Evolutionary conservation across 768 basidiomycete species (phyloP), one percentile per base, ranked within the genome.

Genomic region (Tremella fuciformis): DNA sequence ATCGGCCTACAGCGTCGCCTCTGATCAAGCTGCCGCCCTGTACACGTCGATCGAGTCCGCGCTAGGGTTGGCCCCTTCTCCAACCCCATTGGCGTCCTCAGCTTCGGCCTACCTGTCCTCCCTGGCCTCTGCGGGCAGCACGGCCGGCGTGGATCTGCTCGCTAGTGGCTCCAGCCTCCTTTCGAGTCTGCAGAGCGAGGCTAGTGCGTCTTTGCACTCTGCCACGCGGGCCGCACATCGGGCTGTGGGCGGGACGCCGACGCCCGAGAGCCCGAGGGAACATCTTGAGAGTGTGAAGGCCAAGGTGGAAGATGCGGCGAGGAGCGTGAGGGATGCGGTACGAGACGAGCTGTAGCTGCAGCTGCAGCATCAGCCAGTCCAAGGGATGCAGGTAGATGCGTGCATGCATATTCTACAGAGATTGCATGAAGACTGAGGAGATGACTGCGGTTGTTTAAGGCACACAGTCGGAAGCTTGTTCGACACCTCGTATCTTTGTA

Each of bases 81-180:
- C 65, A 22, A 59, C 53, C 26, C 64, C 62, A 0, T 34, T 72
- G 7, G 59, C 62, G 1, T 61, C 65, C 6, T 53, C 62, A 16
- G 70, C 70, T n/a, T 66, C 70, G 13, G 49, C 60, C 0, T 72
- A 72, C 56, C 57, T 72, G 44, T 42, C 61, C 11, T 58, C 62
- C 3, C n/a, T 69, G 8, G 55, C 67, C 11, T 50, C 58, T 1
- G 46, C 38, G 34, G 67, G 65, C 7, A 56, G 50, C 16, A 59
- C 62, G 2, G 59, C 42, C 1, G 62, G 62, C 11, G 38, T 52
- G 1, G 70, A 69, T 8, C 53, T 57, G 22, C 39, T 67, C 4
- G 50, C 54, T 1, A 52, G 56, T 3, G 70, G 70, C 8, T 64
- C 62, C 13, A 52, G 51, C 22, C 51, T 52, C 37, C 51, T 52